Percentiles rank a stretch among this genome's conserved stretches.
Conservation (phyloP, 805 yeast genomes). For the Lachancea quebecensis region DNA sequence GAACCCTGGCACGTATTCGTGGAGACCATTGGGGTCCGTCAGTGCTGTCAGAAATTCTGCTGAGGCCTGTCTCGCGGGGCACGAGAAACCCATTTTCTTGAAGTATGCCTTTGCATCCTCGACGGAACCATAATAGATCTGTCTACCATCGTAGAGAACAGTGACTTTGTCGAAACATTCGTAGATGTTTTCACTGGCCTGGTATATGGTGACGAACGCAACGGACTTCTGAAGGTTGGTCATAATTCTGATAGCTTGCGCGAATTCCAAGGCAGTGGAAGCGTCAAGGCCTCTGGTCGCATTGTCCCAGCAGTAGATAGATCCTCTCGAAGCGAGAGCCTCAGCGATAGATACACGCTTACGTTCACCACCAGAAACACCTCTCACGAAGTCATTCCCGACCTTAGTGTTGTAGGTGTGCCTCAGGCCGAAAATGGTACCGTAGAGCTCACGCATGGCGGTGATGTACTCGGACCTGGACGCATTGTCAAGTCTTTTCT, state of each 20-base stretch:
- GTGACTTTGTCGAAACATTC: conserved; percentile 47
- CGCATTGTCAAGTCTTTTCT: conserved; percentile 40
- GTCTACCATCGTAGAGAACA: conserved; percentile 46
- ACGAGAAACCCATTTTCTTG: conserved; percentile 47
- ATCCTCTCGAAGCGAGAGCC: conserved; percentile 51
- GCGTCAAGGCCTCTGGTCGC: conserved; percentile 75
- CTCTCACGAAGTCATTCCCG: conserved; percentile 51
- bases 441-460: conserved; percentile 34
- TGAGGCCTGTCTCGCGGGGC: conserved; percentile 53
- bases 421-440: conserved; percentile 44
- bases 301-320: conserved; percentile 61
- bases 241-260: conserved; percentile 49
- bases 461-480: conserved; percentile 42
- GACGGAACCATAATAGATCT: conserved; percentile 50
- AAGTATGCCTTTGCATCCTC: conserved; percentile 44
- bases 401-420: conserved; percentile 51
- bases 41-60: conserved; percentile 58
- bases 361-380: conserved; percentile 73
- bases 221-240: conserved; percentile 45
- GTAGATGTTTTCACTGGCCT: conserved; percentile 53
- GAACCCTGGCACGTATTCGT: conserved; percentile 33
- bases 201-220: conserved; percentile 55
- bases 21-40: conserved; percentile 49
- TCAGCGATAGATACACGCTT: conserved; percentile 72
- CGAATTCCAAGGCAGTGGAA: conserved; percentile 65